A percentile compares a stretch with the other conserved stretches of the same genome.
Evolutionary conservation across 495 filamentous ascomycete genomes (phyloP).

Genomic region (Daldinia decipiens): DNA sequence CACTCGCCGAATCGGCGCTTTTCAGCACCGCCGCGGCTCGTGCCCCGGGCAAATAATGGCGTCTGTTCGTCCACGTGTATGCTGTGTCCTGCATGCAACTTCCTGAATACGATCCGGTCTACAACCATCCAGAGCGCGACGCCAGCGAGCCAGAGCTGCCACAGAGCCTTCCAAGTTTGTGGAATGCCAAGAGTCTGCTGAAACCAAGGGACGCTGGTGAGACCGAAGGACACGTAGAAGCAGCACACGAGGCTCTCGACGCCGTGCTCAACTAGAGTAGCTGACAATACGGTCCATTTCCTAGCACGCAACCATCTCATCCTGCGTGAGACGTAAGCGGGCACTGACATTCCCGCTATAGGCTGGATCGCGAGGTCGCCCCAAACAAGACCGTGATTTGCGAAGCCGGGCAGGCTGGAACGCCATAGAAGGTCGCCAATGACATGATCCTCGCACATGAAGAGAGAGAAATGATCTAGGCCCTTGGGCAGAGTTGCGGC

Average conservation of each 20-base stretch:
- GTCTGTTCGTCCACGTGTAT: constrained; percentile 79
- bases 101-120: constrained; percentile 78
- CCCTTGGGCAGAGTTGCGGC: constrained; percentile 66
- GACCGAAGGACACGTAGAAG: constrained; percentile 77
- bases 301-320: constrained; percentile 92
- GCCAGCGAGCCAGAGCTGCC: constrained; percentile 69
- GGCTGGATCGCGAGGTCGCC: constrained; percentile 92
- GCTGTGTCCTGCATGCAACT: constrained; percentile 74
- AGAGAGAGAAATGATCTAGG: constrained; percentile 90
- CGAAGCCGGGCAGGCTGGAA: constrained; percentile 64
- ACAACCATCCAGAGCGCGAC: constrained; percentile 75
- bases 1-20: constrained; percentile 72
- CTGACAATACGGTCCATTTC: constrained; percentile 90
- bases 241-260: constrained; percentile 90
- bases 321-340: constrained; percentile 82
- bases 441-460: constrained; percentile 98
- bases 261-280: constrained; percentile 93
- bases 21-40: constrained; percentile 50
- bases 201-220: constrained; percentile 77
- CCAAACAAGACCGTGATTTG: constrained; percentile 84
- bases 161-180: constrained; percentile 76
- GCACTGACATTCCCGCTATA: constrained; percentile 80
- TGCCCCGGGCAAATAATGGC: constrained; percentile 73
- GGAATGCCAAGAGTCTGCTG: constrained; percentile 63
- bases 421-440: constrained; percentile 94